Evolutionary conservation across 148 eudicot species (phyloP), one percentile per base, ranked within the genome.

Genomic region (Chenopodium suecicum): DNA sequence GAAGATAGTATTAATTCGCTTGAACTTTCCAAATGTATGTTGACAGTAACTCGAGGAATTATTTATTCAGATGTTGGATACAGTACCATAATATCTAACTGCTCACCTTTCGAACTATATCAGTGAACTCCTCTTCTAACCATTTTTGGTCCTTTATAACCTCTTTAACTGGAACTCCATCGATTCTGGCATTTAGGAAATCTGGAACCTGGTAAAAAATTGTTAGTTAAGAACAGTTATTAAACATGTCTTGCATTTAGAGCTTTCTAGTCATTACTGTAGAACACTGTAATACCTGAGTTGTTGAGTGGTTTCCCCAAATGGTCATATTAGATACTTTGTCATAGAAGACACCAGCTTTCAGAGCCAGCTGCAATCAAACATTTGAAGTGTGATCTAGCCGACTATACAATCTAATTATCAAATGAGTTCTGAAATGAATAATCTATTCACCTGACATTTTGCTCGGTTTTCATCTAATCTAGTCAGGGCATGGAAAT

Each of bases 221-320:
- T 27, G 29, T 27, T 27, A 27, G 29, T 27, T 27, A 27, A 27
- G 65, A 67, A 22, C 34, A 4, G 23, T 23, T 12, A 29, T 80
- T 34, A 54, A 1, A 72, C 2, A n/a, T 4, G 3, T 37, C 31
- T 34, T 62, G 19, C 37, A 75, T 63, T 23, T 20, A 3, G 29
- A 8, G 20, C 46, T 14, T 17, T 54, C 10, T 68, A 70, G 54
- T 13, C 27, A 2, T 47, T n/a, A 48, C 27, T 23, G 25, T 27
- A 62, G 78, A 63, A 37, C 41, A 37, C 41, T 37, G 41, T 37
- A 37, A 7, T 47, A 82, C 99, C 95, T 97, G 99, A 86, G 99
- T 94, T 46, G 99, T 96, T 10, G 99, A 96, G 88, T 97, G 99
- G 82, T 97, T 97, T 87, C 99, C 99, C 99, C 99, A 97, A 63